A percentile compares a stretch with the other conserved stretches of the same genome.
These are phyloP conservation scores for Boletus edulis DNA, from an alignment of 768 basidiomycete species.

Conservation along the genomic window DNA sequence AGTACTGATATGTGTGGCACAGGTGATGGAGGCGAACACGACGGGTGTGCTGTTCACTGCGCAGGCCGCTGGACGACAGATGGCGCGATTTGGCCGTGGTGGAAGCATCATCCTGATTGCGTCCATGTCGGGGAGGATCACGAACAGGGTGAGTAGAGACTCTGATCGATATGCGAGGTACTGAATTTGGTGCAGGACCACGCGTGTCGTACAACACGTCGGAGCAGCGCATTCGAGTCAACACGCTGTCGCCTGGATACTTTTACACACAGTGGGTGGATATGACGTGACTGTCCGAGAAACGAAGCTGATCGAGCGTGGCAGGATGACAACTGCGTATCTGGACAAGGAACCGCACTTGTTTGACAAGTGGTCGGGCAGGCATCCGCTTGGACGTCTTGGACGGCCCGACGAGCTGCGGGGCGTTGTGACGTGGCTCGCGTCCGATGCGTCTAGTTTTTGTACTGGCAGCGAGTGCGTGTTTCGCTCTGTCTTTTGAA, in stretches of 20 bases:
- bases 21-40: constrained; percentile 68
- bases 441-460: constrained; percentile 73
- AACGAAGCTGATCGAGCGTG: neutral
- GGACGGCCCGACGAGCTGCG: constrained; percentile 72
- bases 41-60: constrained; percentile 61
- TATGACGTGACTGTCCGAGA: constrained; percentile 4
- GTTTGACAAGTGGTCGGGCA: constrained; percentile 60
- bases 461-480: constrained; percentile 84
- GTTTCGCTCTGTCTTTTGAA: no score
- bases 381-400: constrained; percentile 70
- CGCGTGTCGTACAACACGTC: constrained; percentile 70
- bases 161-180: neutral
- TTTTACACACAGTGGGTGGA: constrained; percentile 63
- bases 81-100: constrained; percentile 44
- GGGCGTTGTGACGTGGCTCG: constrained; percentile 69
- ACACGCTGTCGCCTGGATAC: constrained; percentile 73
- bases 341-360: constrained; percentile 64
- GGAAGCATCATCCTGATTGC: constrained; percentile 62
- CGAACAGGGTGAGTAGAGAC: constrained; percentile 53
- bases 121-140: constrained; percentile 63
- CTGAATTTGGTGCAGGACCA: constrained; percentile 48
- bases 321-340: constrained; percentile 73
- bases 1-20: neutral
- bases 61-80: constrained; percentile 58
- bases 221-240: constrained; percentile 62